phyloP scores from a whole-genome alignment of 257 asterid genomes.

The Nicotiana otophora region DNA sequence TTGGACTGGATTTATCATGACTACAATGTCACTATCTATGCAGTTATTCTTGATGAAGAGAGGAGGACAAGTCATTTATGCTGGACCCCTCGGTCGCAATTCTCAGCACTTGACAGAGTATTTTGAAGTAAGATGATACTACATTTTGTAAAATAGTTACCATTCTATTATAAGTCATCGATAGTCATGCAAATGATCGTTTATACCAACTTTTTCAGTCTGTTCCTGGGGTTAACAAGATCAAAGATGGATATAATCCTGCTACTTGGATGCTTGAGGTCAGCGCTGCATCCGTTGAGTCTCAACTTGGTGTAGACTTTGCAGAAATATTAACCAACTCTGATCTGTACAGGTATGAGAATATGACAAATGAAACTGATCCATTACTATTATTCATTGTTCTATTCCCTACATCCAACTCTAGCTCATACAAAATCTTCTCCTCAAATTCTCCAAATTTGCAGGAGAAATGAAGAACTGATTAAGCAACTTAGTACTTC shows the following conservation, averaged over 20 bases:
- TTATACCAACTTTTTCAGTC: constrained; percentile 25
- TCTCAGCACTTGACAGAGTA: constrained; percentile 49
- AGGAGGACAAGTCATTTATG: constrained; percentile 66
- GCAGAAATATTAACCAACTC: constrained; percentile 47
- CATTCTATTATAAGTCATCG: neutral
- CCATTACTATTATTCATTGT: neutral
- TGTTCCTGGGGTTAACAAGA: constrained; percentile 44
- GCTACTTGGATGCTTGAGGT: constrained; percentile 73
- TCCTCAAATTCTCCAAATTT: neutral
- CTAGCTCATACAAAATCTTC: neutral
- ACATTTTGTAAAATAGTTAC: neutral
- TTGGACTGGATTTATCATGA: neutral
- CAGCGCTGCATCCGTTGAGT: constrained; percentile 45
- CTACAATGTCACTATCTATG: neutral
- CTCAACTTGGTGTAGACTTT: constrained; percentile 43
- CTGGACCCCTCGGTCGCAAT: constrained; percentile 55
- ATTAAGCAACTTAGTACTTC: constrained; percentile 39
- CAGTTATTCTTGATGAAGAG: constrained; percentile 61
- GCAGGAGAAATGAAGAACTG: constrained; percentile 51
- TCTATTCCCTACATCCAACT: neutral
- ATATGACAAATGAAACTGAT: neutral
- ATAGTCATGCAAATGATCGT: neutral
- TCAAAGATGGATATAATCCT: constrained; percentile 54
- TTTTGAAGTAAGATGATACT: constrained; percentile 36
- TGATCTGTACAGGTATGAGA: constrained; percentile 38